Percentiles rank a stretch among this genome's conserved stretches.
Evolutionary conservation across 225 moss, liverwort and hornwort species (phyloP).

Genomic region (Sphagnum tenellum): DNA sequence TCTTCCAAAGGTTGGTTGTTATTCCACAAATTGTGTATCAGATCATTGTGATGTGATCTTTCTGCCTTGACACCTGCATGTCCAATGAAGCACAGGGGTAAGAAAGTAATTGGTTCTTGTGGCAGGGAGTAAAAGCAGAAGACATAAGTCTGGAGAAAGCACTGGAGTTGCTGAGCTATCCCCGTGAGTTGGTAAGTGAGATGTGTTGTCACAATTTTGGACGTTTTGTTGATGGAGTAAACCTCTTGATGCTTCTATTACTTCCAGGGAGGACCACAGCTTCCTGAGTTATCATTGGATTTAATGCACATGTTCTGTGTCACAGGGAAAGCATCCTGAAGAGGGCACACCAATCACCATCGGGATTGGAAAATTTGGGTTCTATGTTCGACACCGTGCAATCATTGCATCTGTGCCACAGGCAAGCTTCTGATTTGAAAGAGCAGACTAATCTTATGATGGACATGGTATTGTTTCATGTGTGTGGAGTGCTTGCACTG

Average conservation of each 20-base stretch:
- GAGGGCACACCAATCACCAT: slow-evolving; percentile 38
- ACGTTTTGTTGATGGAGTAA: too few relatives aligned
- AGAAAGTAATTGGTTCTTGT: neutral
- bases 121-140: slow-evolving; percentile 32
- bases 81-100: too few relatives aligned
- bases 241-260: too few relatives aligned
- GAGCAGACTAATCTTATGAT: neutral
- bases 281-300: neutral
- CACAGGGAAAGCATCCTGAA: slow-evolving; percentile 52
- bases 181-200: slow-evolving; percentile 37
- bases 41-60: too few relatives aligned
- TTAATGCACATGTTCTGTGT: neutral
- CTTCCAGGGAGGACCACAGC: neutral
- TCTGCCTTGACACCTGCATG: too few relatives aligned
- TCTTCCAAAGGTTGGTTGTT: slow-evolving; percentile 58
- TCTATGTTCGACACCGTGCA: slow-evolving; percentile 40
- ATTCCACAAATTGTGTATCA: too few relatives aligned
- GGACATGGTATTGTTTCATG: too few relatives aligned
- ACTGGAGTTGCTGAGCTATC: slow-evolving; percentile 43
- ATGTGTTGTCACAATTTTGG: neutral
- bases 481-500: too few relatives aligned
- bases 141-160: slow-evolving; percentile 36
- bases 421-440: slow-evolving; percentile 11
- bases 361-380: slow-evolving; percentile 48
- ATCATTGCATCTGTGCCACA: slow-evolving; percentile 45